phyloP scores from a whole-genome alignment of 352 stramenopile species.

The Globisporangium irregulare region DNA sequence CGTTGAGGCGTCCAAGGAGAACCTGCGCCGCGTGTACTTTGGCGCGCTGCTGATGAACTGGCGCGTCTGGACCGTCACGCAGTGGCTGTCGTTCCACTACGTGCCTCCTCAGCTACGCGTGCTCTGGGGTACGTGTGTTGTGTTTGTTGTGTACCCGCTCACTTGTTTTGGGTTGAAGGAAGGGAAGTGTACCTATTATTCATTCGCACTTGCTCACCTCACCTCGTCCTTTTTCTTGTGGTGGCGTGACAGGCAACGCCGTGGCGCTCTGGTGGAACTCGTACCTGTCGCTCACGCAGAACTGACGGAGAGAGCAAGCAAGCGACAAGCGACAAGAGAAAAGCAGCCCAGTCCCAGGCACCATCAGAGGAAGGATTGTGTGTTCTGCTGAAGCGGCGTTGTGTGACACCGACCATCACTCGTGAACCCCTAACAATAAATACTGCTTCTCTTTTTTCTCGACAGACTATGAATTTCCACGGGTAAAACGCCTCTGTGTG shows the following conservation, averaged over 20 bases:
- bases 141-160: background rate
- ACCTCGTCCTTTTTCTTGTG: conserved; percentile 5
- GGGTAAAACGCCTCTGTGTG: background rate
- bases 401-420: conserved; percentile 8
- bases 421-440: conserved; percentile 4
- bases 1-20: conserved; percentile 40
- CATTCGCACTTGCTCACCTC: background rate
- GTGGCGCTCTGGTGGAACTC: conserved; percentile 78
- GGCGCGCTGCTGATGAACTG: conserved; percentile 66
- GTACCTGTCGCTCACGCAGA: conserved; percentile 70
- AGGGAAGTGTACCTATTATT: conserved; percentile 8
- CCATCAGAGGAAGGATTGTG: no score
- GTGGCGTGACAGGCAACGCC: conserved; percentile 45
- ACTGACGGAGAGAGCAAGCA: conserved; percentile 11
- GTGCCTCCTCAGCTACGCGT: conserved; percentile 67
- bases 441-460: conserved; percentile 12
- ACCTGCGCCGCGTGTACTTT: conserved; percentile 43
- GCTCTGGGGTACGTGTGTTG: conserved; percentile 53
- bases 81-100: conserved; percentile 77
- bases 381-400: background rate
- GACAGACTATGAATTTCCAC: background rate
- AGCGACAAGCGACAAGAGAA: background rate
- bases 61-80: conserved; percentile 65
- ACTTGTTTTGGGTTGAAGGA: background rate
- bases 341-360: no score